Evolutionary conservation across 495 filamentous ascomycete species (phyloP), one percentile per base, ranked within the genome.

Genomic region (Aspergillus biplanus): DNA sequence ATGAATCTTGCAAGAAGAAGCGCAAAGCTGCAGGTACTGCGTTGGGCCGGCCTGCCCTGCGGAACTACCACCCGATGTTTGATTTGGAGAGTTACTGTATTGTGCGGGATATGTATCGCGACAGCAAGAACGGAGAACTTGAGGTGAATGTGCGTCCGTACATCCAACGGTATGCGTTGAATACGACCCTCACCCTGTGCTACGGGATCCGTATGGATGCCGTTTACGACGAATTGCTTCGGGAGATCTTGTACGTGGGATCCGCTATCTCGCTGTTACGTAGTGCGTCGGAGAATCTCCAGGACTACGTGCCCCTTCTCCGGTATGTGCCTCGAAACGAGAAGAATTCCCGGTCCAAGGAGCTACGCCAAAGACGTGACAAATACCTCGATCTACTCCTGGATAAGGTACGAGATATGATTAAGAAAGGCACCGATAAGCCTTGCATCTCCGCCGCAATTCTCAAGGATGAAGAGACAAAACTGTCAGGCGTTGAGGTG

Each of bases 181-280:
- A 84, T 58, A 82, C 80, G 0, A 82, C 77, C 0, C 61, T 85
- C 31, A 85, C 81, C 0, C 73, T 84, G 8, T 83, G 80, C 71
- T 85, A 84, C 52, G 83, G 83, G 1, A 81, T 83, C 37, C 79
- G 82, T n/a, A 83, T 85, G 76, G 81, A 83, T 48, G 75, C 68
- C 6, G 77, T 82, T 1, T 80, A 79, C 60, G 82, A 84, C 54
- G 75, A 75, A 0, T 71, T 84, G 0, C 65, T 85, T 1, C 75
- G 76, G 7, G 81, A 85, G 67, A 83, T 85, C 33, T 75, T 83
- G 0, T 60, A 82, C 44, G 82, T 83, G 9, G 82, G 80, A 11
- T 81, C 76, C 0, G 78, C 78, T 2, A 83, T 83, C 7, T 79
- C 75, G 3, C 70, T 83, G 2, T 69, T 85, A 1, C 79, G 81